Evolutionary conservation across 345 rosid species (phyloP).

Genomic region (Sisymbrium irio): DNA sequence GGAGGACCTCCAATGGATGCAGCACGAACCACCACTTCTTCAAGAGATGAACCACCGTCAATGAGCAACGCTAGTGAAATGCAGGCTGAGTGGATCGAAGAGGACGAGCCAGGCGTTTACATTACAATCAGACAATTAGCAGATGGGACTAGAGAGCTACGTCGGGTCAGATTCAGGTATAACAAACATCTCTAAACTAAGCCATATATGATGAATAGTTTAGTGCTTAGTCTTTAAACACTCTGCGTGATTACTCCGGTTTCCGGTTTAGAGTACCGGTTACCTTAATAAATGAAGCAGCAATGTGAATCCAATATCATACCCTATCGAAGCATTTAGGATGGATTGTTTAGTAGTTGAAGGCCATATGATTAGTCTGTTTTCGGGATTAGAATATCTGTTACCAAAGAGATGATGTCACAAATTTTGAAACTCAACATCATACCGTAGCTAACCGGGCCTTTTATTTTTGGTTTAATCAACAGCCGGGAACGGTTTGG

Average conservation of each 20-base stretch:
- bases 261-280: not conserved
- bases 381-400: not conserved
- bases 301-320: not conserved
- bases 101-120: slow-evolving; percentile 92
- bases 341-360: not conserved
- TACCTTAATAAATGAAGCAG: not conserved
- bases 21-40: slow-evolving; percentile 76
- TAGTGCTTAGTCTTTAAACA: not conserved
- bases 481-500: slow-evolving; percentile 92
- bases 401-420: not conserved
- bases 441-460: not conserved
- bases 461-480: not conserved
- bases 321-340: no score
- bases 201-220: not conserved
- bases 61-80: slow-evolving; percentile 90
- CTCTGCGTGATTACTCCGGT: not conserved
- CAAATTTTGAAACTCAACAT: not conserved
- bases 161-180: slow-evolving; percentile 98
- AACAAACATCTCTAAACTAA: slow-evolving; percentile 4
- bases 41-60: slow-evolving; percentile 89
- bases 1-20: slow-evolving; percentile 60
- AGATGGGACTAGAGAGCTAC: slow-evolving; percentile 93
- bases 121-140: slow-evolving; percentile 85
- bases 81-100: slow-evolving; percentile 90
- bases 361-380: not conserved